phyloP scores from a whole-genome alignment of 176 grass and related monocot genomes.

The Rhynchospora breviuscula region DNA sequence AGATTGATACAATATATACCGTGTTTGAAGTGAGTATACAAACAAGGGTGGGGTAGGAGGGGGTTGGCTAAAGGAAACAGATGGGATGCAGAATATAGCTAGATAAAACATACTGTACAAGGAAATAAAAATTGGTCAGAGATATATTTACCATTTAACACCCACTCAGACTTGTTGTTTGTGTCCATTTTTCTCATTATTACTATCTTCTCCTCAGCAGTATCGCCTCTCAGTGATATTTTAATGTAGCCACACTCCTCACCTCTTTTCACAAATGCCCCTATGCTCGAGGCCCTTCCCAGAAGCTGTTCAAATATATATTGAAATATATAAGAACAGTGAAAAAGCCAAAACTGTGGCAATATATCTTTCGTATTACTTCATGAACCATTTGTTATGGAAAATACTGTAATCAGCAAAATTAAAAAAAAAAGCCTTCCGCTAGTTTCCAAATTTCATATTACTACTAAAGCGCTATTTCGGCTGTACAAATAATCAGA shows the following conservation, averaged over 20 bases:
- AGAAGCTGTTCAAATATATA: constrained; percentile 53
- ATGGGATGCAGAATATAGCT: neutral
- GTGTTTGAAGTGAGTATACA: no score
- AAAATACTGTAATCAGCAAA: no score
- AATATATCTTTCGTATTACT: neutral
- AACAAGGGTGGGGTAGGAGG: neutral
- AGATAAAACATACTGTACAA: neutral
- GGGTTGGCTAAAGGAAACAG: neutral
- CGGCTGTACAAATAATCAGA: no score
- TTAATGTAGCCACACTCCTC: constrained; percentile 71
- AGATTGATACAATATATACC: neutral
- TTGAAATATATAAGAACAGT: neutral
- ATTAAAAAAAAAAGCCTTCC: no score
- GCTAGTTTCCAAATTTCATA: no score
- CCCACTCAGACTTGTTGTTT: constrained; percentile 84
- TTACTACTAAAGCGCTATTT: no score
- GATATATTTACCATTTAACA: constrained; percentile 50
- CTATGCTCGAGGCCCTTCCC: constrained; percentile 67
- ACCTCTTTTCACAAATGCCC: constrained; percentile 77
- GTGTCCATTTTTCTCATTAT: constrained; percentile 80
- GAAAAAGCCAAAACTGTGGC: neutral
- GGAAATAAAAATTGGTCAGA: neutral
- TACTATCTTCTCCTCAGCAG: constrained; percentile 35
- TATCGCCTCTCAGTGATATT: constrained; percentile 62
- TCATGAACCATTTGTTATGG: no score